Conservation (phyloP, 768 basidiomycete species). For the Rhizopogon rudus region DNA sequence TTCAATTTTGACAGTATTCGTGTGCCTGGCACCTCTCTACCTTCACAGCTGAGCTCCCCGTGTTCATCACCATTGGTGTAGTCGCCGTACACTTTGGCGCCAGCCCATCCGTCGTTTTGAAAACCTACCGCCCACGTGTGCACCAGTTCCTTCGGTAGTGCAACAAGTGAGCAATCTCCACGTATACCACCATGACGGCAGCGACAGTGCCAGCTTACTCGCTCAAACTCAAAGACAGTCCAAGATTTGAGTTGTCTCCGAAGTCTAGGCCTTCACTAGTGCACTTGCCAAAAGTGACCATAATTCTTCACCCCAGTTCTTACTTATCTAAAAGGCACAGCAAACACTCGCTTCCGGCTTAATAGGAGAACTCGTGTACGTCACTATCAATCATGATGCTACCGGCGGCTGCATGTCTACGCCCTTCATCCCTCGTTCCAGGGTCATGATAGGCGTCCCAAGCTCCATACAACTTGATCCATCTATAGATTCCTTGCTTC, state of each 20-base stretch:
- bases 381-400: not conserved
- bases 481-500: not conserved
- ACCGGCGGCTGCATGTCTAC: not conserved
- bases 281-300: too few relatives aligned
- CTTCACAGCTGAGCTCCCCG: not conserved
- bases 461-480: not conserved
- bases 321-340: not conserved
- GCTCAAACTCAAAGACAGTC: too few relatives aligned
- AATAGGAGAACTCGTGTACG: not conserved
- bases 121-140: not conserved
- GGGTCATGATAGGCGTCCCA: not conserved
- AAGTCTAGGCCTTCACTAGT: not conserved
- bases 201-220: too few relatives aligned
- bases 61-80: not conserved
- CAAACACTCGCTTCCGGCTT: not conserved
- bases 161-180: too few relatives aligned
- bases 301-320: not conserved
- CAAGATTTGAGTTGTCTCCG: not conserved
- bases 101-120: not conserved
- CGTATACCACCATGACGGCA: too few relatives aligned
- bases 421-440: not conserved
- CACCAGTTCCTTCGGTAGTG: too few relatives aligned
- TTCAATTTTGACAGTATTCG: constrained; percentile 6
- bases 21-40: constrained; percentile 5
- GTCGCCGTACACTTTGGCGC: not conserved